These are phyloP conservation scores for Penicillium soppii DNA, from an alignment of 495 filamentous ascomycete species.

Conservation along the genomic window DNA sequence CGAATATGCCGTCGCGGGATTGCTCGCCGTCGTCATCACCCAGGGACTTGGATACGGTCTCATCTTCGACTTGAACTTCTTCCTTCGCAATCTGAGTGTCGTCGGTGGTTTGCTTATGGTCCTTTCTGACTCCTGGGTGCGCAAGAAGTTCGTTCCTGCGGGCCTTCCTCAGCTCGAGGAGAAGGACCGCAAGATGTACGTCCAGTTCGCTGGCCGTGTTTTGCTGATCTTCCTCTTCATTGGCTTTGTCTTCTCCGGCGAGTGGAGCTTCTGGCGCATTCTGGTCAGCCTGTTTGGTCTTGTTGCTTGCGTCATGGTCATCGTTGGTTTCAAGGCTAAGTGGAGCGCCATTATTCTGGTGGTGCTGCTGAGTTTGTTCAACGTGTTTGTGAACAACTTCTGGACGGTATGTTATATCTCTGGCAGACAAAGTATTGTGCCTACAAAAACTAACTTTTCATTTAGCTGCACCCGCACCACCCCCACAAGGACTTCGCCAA, in stretches of 20 bases:
- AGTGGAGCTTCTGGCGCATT: conserved; percentile 86
- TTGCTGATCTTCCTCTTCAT: conserved; percentile 95
- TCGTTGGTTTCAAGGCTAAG: conserved; percentile 99
- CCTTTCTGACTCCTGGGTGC: conserved; percentile 94
- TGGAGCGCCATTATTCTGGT: conserved; percentile 94
- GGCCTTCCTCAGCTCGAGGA: conserved; percentile 92
- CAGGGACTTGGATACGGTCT: conserved; percentile 96
- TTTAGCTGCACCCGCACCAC: conserved; percentile 95
- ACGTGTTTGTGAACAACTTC: conserved; percentile 98
- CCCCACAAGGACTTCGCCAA: conserved; percentile 99
- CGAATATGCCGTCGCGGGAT: conserved; percentile 86
- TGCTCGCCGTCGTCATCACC: conserved; percentile 88
- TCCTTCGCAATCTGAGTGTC: conserved; percentile 96
- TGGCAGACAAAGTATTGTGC: background rate
- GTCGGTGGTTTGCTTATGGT: conserved; percentile 98
- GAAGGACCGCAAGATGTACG: conserved; percentile 99
- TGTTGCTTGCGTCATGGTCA: conserved; percentile 95
- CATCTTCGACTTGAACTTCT: conserved; percentile 99
- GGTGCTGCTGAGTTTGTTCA: conserved; percentile 93
- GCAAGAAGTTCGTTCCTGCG: conserved; percentile 94
- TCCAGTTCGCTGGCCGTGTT: conserved; percentile 95
- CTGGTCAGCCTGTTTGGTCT: conserved; percentile 79
- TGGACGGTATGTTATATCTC: conserved; percentile 88
- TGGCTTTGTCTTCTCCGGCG: conserved; percentile 91
- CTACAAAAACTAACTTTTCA: conserved; percentile 1